Evolutionary conservation across 257 asterid species (phyloP).

Genomic region (Solanum okadae): DNA sequence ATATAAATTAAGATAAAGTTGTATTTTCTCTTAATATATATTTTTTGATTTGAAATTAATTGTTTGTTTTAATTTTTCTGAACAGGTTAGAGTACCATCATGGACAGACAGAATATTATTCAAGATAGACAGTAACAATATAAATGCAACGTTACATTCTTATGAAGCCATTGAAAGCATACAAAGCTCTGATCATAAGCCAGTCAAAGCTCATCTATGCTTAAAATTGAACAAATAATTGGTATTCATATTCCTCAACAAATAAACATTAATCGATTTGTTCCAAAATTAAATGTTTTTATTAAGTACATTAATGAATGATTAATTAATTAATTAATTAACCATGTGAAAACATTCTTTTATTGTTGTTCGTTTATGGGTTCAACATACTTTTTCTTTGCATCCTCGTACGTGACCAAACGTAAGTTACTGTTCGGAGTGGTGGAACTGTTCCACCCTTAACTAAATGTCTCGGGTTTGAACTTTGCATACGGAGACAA

Average conservation of each 20-base stretch:
- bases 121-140: constrained; percentile 32
- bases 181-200: constrained; percentile 58
- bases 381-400: neutral
- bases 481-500: too few relatives aligned
- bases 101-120: constrained; percentile 73
- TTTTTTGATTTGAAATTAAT: neutral
- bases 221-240: constrained; percentile 18
- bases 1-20: too few relatives aligned
- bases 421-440: neutral
- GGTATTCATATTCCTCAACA: neutral
- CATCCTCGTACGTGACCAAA: neutral
- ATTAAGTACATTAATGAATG: neutral
- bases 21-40: neutral
- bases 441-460: accelerated
- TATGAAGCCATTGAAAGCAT: constrained; percentile 47
- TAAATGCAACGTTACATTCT: constrained; percentile 40
- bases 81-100: constrained; percentile 68
- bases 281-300: neutral
- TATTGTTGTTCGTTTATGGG: neutral
- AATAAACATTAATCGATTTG: neutral
- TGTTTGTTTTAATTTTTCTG: neutral
- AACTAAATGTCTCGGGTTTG: too few relatives aligned
- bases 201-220: constrained; percentile 67
- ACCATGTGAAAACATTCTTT: neutral
- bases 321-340: neutral